A percentile compares a stretch with the other conserved stretches of the same genome.
Conservation (phyloP, 352 stramenopile species). For the Globisporangium mamillatum region DNA sequence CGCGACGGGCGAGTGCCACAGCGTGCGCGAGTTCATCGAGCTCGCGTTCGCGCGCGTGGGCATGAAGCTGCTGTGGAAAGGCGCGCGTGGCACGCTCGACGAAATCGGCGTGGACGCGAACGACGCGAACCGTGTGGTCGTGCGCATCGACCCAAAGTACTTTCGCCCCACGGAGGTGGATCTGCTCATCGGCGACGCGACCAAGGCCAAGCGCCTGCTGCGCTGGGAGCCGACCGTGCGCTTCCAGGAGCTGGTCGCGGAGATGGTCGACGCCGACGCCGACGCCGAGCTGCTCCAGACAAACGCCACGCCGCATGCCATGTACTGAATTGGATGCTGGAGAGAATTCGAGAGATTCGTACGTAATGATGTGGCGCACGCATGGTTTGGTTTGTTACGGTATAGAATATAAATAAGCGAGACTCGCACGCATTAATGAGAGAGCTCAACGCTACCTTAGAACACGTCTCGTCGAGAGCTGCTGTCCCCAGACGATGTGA, state of each 20-base stretch:
- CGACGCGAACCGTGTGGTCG: constrained; percentile 88
- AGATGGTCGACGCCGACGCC: constrained; percentile 93
- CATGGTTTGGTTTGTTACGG: background rate
- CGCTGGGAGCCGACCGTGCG: constrained; percentile 90
- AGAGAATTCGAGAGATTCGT: background rate
- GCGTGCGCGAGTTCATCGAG: constrained; percentile 98
- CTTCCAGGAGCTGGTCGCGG: constrained; percentile 93
- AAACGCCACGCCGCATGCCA: constrained; percentile 1
- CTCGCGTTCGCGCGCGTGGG: constrained; percentile 91
- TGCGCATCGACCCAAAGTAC: constrained; percentile 96
- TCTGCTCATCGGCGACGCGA: constrained; percentile 94
- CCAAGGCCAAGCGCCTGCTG: constrained; percentile 90
- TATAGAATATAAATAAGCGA: constrained; percentile 14
- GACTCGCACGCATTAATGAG: constrained; percentile 6
- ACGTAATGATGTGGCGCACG: background rate
- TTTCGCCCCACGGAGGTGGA: constrained; percentile 99
- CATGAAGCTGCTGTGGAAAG: constrained; percentile 92
- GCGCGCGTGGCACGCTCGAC: constrained; percentile 83
- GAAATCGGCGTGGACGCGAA: constrained; percentile 92
- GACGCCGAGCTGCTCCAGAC: constrained; percentile 47
- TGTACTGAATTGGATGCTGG: constrained; percentile 5
- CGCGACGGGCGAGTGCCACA: constrained; percentile 96
- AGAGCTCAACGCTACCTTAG: constrained; percentile 14
- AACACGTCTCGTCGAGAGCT: constrained; percentile 56
- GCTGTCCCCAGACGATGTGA: constrained; percentile 28